phyloP scores from a whole-genome alignment of 2,329 filamentous ascomycete genomes.

The Talaromyces piceae region DNA sequence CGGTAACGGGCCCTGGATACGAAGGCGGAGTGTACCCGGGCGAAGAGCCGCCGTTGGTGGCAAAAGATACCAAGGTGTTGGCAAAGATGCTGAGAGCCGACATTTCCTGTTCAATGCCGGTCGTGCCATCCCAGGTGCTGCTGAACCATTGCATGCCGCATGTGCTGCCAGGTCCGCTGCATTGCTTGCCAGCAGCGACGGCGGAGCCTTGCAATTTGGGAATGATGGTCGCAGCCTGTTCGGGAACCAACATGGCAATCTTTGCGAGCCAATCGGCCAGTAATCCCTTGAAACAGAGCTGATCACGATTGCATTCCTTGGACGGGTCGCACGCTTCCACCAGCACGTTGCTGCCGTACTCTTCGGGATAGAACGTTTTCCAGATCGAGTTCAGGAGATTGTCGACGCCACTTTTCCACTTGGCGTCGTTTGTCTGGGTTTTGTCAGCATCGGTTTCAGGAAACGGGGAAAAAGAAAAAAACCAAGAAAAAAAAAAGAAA shows the following conservation, averaged over 20 bases:
- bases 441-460: background rate
- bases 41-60: background rate
- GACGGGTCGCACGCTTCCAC: slow-evolving; percentile 53
- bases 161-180: slow-evolving; percentile 47
- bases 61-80: slow-evolving; percentile 22
- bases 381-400: slow-evolving; percentile 47
- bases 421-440: slow-evolving; percentile 28
- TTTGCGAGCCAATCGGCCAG: slow-evolving; percentile 54
- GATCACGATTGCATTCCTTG: slow-evolving; percentile 54
- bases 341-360: slow-evolving; percentile 47
- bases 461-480: background rate
- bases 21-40: slow-evolving; percentile 4
- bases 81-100: slow-evolving; percentile 31
- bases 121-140: slow-evolving; percentile 28
- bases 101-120: slow-evolving; percentile 36
- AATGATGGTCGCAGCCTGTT: slow-evolving; percentile 44
- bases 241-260: slow-evolving; percentile 52
- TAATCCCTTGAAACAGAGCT: slow-evolving; percentile 60
- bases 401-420: slow-evolving; percentile 48
- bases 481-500: background rate
- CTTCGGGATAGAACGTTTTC: slow-evolving; percentile 43
- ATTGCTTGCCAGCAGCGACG: slow-evolving; percentile 46
- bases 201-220: slow-evolving; percentile 49
- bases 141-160: slow-evolving; percentile 43
- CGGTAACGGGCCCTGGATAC: slow-evolving; percentile 36